phyloP scores from a whole-genome alignment of 306 rosid genomes.

The Vigna nakashimae region DNA sequence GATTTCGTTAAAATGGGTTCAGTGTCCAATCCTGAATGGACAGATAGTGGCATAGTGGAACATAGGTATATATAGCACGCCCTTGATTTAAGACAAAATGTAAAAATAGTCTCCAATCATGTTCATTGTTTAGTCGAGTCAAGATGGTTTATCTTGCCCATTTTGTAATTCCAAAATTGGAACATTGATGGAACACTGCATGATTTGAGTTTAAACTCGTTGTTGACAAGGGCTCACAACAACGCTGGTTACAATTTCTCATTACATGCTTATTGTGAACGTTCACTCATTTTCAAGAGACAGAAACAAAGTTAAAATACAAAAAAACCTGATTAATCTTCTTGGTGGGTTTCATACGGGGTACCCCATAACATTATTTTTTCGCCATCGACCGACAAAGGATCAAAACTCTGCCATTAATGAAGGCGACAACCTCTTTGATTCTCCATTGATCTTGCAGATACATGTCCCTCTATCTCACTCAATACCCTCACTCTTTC shows the following conservation, averaged over 20 bases:
- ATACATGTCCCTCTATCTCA: slow-evolving; percentile 59
- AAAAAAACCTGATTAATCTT: slow-evolving; percentile 5
- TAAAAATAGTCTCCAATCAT: slow-evolving; percentile 50
- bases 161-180: slow-evolving; percentile 55
- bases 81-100: slow-evolving; percentile 35
- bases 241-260: slow-evolving; percentile 46
- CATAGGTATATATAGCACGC: slow-evolving; percentile 19
- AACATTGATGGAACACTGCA: slow-evolving; percentile 60
- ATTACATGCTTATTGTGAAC: slow-evolving; percentile 51
- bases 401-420: slow-evolving; percentile 75
- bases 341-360: slow-evolving; percentile 32
- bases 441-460: slow-evolving; percentile 81
- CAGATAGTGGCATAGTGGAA: slow-evolving; percentile 36
- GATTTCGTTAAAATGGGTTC: slow-evolving; percentile 21
- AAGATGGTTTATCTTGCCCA: slow-evolving; percentile 64
- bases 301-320: slow-evolving; percentile 25
- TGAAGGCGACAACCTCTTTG: slow-evolving; percentile 80
- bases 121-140: slow-evolving; percentile 69
- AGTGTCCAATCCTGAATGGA: slow-evolving; percentile 42
- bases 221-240: slow-evolving; percentile 47
- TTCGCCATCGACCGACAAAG: slow-evolving; percentile 68
- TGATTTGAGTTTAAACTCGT: slow-evolving; percentile 46
- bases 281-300: slow-evolving; percentile 32
- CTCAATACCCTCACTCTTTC: slow-evolving; percentile 45
- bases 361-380: slow-evolving; percentile 35